These are phyloP conservation scores for Verticillium nonalfalfae DNA, from an alignment of 2,329 filamentous ascomycete species.

Conservation along the genomic window DNA sequence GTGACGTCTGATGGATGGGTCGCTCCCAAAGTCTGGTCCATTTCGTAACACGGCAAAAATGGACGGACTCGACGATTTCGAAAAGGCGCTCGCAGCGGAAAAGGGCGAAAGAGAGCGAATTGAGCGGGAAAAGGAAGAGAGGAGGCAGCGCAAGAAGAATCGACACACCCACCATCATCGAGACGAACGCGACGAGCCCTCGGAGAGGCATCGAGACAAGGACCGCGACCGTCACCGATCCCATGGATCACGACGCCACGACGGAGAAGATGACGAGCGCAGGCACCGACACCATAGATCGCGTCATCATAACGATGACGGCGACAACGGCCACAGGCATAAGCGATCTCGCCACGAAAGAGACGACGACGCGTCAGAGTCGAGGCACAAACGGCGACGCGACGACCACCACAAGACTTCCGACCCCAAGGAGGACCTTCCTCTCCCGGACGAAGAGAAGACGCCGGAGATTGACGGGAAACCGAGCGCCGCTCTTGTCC, in stretches of 20 bases:
- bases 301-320: constrained; percentile 31
- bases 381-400: constrained; percentile 23
- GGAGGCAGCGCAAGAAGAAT: constrained; percentile 36
- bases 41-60: constrained; percentile 20
- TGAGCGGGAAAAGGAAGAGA: constrained; percentile 38
- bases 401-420: constrained; percentile 8
- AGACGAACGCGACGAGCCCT: constrained; percentile 24
- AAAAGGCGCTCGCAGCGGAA: constrained; percentile 65
- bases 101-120: constrained; percentile 45
- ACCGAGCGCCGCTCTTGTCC: constrained; percentile 37
- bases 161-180: constrained; percentile 36
- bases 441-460: constrained; percentile 44
- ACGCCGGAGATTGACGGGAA: constrained; percentile 13
- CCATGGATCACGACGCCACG: constrained; percentile 1
- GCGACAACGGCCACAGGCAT: constrained; percentile 50
- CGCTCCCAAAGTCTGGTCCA: no score
- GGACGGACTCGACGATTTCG: constrained; percentile 65
- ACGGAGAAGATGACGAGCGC: constrained; percentile 15
- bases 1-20: not conserved
- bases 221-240: constrained; percentile 14
- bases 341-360: constrained; percentile 57
- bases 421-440: constrained; percentile 44
- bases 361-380: constrained; percentile 42
- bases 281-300: constrained; percentile 26
- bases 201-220: constrained; percentile 14